Evolutionary conservation across 305 asterid genomes (phyloP), one percentile per base, ranked within the genome.

Genomic region (Fraxinus floribunda): DNA sequence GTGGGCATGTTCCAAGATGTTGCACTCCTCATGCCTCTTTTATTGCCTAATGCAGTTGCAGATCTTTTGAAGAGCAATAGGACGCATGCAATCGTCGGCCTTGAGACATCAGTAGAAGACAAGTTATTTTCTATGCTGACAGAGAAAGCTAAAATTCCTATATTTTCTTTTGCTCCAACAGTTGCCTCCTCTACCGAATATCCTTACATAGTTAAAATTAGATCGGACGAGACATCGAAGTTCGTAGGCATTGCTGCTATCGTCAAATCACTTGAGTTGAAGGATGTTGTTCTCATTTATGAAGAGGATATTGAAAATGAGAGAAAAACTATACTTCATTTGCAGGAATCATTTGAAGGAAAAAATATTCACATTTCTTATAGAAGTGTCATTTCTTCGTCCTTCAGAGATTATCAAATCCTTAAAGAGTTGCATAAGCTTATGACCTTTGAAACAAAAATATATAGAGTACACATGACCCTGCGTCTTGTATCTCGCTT

Each of bases 51-150:
- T 46, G 57, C 86, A 85, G 84, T 80, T 75, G 41, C 64, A 24
- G 84, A 79, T 73, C 88, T 85, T 70, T 35, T 85, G 64, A 81
- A 82, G 44, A 82, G 70, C 35, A 24, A 26, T 18, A 76, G 57
- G 49, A 85, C 79, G 35, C 79, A 77, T 55, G 81, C 83, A 18
- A 20, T 85, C 5, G 22, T 82, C 2, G 88, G 86, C 34, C 77
- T 74, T 3, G 86, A 76, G 22, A 46, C 78, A 30, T 8, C 20
- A 8, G n/a, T 46, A 11, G 84, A 75, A 75, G 22, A 72, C 7
- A 76, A 76, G 72, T 82, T 68, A 9, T 76, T 85, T 81, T 81
- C 70, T 7, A 16, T 72, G 3, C 15, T 85, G n/a, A 60, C 49
- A 5, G 55, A 66, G 60, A 79, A 82, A 32, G 81, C 77, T 39